Evolutionary conservation across 768 basidiomycete genomes (phyloP), one percentile per base, ranked within the genome.

Genomic region (Tulasnella sp.): DNA sequence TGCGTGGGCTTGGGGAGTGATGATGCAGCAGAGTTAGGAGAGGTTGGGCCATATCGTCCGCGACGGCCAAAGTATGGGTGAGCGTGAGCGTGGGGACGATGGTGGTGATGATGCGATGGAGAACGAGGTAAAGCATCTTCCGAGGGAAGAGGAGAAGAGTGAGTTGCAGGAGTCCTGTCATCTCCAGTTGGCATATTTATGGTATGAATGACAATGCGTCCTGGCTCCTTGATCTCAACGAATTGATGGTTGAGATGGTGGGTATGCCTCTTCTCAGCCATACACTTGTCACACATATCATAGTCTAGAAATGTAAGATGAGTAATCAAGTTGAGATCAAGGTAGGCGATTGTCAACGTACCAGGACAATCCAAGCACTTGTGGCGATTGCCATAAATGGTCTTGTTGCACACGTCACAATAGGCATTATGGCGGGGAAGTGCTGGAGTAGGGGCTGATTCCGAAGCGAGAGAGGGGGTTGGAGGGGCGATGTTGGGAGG

Each of bases 361-460:
- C 82, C 71, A 42, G 72, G 69, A 62, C 86, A 89, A 57, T 85
- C 81, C 19, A 85, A 64, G 59, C 87, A 90, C 64, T 89, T 90
- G 63, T 85, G 79, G 37, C 88, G 71, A 48, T 77, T 61, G 9
- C 86, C 87, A 49, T 72, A 66, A 33, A 89, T 70, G 3, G 64
- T 71, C 19, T 64, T 57, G 4, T 70, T 57, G 63, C 87, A 91
- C 13, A 58, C 58, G 62, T 90, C 82, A 62, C 87, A 91, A 5
- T 37, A 53, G 0, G 60, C 60, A 6, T 46, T 44, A 53, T 61
- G 60, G 1, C 24, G n/a, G 27, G 54, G 7, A 70, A 40, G n/a
- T 85, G 66, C 25, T 73, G 73, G 28, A 9, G 61, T 59, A 10
- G 60, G 55, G 20, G 59, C 45, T 12, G 40, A 24, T 15, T 24